Evolutionary conservation across 768 basidiomycete genomes (phyloP), one percentile per base, ranked within the genome.

Genomic region (Boletus pseudopeckii): DNA sequence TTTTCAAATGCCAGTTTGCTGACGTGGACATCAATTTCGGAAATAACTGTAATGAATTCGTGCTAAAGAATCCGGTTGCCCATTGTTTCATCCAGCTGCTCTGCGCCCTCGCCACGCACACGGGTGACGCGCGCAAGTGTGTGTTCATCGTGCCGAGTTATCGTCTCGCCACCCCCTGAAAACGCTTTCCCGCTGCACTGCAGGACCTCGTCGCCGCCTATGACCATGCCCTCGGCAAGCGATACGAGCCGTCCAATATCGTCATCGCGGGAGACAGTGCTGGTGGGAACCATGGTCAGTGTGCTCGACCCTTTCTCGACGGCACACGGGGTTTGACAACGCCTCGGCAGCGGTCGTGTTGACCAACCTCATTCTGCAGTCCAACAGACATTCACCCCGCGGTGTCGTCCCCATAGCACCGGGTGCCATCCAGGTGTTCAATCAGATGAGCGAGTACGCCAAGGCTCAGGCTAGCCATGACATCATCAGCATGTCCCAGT

Each of bases 381-480:
- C 83, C 22, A 80, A 17, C 64, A 41, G 71, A 42, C 71, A 72
- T 4, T 71, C 85, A 34, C 80, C 82, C 40, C 65, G 70, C 0
- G 82, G 86, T 55, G 69, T 90, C 57, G 70, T 81, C 24, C 70
- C 85, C 18, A 74, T 88, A 30, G 73, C 84, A 0, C 88, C 88
- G 0, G 7, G 0, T 4, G 17, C 50, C 6, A 44, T 46, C 7
- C 54, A 22, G 7, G 66, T 62, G 2, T 15, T 2, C 1, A 45
- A 58, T 11, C 1, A 0, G n/a, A 1, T 26, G 14, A 50, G 48
- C 40, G 55, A 56, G 6, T 14, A 50, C 2, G 45, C 51, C 43
- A 44, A 46, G 52, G 34, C 45, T 14, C 41, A 39, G 3, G 24
- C 7, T 4, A 39, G 1, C 14, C 24, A 24, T 1, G 61, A 69